phyloP scores from a whole-genome alignment of 352 stramenopile genomes.

The Nothophytophthora sp. region DNA sequence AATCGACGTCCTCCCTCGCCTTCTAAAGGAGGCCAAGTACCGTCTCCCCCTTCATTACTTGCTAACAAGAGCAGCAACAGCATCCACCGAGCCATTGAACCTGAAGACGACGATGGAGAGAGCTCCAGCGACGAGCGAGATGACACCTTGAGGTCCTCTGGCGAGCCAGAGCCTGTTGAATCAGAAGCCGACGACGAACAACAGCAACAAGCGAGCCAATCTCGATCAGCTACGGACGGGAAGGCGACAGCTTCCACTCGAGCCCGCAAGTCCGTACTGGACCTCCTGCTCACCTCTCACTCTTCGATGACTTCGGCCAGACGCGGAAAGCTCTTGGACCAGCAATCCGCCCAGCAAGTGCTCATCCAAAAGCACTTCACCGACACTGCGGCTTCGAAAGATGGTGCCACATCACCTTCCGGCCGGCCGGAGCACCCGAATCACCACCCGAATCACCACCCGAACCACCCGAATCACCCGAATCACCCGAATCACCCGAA shows the following conservation, averaged over 20 bases:
- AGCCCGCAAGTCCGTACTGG: conserved; percentile 47
- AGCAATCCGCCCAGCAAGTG: conserved; percentile 41
- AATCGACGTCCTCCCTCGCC: no score
- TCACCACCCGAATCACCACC: no score
- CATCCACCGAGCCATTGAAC: not conserved
- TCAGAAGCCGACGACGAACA: not conserved
- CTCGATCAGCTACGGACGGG: conserved; percentile 14
- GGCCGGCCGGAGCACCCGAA: no score
- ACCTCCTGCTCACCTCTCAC: conserved; percentile 38
- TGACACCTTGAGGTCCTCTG: not conserved
- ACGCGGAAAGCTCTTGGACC: conserved; percentile 36
- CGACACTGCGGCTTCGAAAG: conserved; percentile 8
- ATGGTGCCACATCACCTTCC: no score
- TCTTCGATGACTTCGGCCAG: conserved; percentile 15
- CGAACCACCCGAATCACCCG: not conserved
- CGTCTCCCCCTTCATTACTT: conserved; percentile 4
- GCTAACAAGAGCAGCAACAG: not conserved
- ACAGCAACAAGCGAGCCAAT: not conserved
- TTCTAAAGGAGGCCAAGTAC: conserved; percentile 15
- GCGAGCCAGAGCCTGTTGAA: conserved; percentile 10
- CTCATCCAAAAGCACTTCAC: conserved; percentile 53
- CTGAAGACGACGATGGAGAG: not conserved
- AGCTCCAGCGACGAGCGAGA: not conserved
- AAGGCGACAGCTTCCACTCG: conserved; percentile 6
- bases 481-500: not conserved